Evolutionary conservation across 2,329 filamentous ascomycete species (phyloP).

Genomic region (Blastomyces gilchristii): DNA sequence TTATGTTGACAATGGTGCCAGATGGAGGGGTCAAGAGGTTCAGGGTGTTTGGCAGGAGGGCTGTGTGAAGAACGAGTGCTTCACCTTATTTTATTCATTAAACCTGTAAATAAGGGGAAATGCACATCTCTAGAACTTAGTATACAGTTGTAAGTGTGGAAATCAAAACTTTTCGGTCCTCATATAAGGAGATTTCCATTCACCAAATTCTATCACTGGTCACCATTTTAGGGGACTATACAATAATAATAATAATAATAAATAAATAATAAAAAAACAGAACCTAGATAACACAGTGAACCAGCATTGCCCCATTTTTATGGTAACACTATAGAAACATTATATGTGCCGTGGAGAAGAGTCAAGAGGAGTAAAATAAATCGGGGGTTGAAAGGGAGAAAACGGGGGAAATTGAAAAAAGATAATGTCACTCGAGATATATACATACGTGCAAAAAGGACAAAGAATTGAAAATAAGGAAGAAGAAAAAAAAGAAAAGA

Average conservation of each 20-base stretch:
- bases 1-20: slow-evolving; percentile 85
- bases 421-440: neutral
- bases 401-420: too few relatives aligned
- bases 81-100: neutral
- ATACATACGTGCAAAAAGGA: neutral
- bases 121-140: neutral
- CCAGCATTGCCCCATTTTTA: neutral
- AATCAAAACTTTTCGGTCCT: neutral
- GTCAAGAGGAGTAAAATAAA: neutral
- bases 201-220: neutral
- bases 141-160: neutral
- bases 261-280: neutral
- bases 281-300: neutral
- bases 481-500: neutral
- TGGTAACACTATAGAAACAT: neutral
- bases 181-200: neutral
- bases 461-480: neutral
- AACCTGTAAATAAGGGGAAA: neutral
- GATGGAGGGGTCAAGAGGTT: slow-evolving; percentile 88
- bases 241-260: neutral
- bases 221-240: neutral
- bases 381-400: neutral
- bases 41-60: slow-evolving; percentile 59
- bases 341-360: neutral
- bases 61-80: neutral